phyloP scores from a whole-genome alignment of 345 rosid genomes.

The Pugionium dolabratum region DNA sequence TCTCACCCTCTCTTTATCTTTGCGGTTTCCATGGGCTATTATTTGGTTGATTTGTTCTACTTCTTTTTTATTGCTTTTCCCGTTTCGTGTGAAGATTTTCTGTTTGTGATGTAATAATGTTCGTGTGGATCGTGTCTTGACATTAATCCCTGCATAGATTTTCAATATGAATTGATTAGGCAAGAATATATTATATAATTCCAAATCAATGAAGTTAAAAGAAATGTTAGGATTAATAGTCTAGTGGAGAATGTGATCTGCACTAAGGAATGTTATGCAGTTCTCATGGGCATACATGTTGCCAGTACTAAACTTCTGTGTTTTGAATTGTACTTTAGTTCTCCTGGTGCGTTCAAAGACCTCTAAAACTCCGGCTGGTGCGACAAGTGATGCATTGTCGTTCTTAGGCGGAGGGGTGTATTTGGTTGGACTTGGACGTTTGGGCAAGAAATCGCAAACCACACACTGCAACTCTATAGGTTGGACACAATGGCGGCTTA shows the following conservation, averaged over 20 bases:
- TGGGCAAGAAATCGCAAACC: constrained; percentile 83
- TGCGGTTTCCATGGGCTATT: neutral
- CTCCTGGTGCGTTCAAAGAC: neutral
- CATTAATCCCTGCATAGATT: too few species aligned
- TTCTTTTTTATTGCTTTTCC: too few species aligned
- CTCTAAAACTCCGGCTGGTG: constrained; percentile 6
- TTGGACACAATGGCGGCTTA: constrained; percentile 84
- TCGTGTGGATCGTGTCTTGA: too few species aligned
- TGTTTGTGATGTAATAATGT: too few species aligned
- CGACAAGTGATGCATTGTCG: constrained; percentile 77
- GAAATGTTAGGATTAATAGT: too few species aligned
- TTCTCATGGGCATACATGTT: neutral
- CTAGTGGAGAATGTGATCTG: too few species aligned
- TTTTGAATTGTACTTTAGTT: neutral
- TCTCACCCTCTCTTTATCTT: constrained; percentile 6
- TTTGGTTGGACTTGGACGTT: constrained; percentile 92
- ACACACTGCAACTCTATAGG: constrained; percentile 72
- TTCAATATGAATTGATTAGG: neutral
- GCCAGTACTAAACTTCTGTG: neutral
- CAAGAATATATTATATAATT: neutral
- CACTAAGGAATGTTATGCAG: neutral
- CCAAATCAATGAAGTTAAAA: neutral
- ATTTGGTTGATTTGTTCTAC: neutral
- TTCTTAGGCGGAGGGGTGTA: constrained; percentile 69
- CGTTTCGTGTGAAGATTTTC: too few species aligned